These are phyloP conservation scores for Phytophthora ramorum DNA, from an alignment of 352 stramenopile species.

Conservation along the genomic window DNA sequence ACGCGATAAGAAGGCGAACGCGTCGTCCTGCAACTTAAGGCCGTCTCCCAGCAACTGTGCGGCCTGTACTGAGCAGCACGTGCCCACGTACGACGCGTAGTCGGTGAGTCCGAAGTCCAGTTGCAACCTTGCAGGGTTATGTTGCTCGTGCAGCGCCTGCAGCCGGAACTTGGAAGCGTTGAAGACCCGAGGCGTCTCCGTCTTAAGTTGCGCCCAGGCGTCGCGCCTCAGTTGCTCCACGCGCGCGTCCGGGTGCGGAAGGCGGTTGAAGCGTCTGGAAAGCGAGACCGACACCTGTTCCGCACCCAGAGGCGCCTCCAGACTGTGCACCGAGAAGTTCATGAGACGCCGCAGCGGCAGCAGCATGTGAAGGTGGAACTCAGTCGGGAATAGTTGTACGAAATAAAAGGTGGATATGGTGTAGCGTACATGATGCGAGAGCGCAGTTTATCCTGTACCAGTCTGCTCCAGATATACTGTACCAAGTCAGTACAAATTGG, in stretches of 20 bases:
- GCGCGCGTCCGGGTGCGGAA: slow-evolving; percentile 42
- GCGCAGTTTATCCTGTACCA: slow-evolving; percentile 1
- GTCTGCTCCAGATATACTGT: neutral
- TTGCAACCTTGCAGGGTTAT: slow-evolving; percentile 14
- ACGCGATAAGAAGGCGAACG: slow-evolving; percentile 69
- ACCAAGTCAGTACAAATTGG: no score
- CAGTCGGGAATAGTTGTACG: no score
- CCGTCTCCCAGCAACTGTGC: slow-evolving; percentile 47
- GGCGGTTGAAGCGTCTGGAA: slow-evolving; percentile 51
- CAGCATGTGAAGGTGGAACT: slow-evolving; percentile 18
- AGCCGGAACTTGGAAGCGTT: slow-evolving; percentile 82
- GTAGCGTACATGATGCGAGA: neutral
- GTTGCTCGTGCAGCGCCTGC: neutral
- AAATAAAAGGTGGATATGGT: neutral
- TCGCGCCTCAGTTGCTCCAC: slow-evolving; percentile 49
- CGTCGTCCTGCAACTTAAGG: slow-evolving; percentile 24
- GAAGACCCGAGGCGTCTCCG: slow-evolving; percentile 58
- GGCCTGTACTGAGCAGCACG: slow-evolving; percentile 62
- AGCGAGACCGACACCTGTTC: slow-evolving; percentile 58
- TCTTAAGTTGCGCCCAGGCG: slow-evolving; percentile 49
- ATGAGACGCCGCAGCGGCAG: slow-evolving; percentile 45
- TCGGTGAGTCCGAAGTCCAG: slow-evolving; percentile 65
- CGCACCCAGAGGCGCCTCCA: slow-evolving; percentile 29
- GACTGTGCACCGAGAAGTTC: slow-evolving; percentile 45
- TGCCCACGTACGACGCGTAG: slow-evolving; percentile 83